Percentiles rank a stretch among this genome's conserved stretches.
These are phyloP conservation scores for Aspergillus luchuensis DNA, from an alignment of 2,329 filamentous ascomycete genomes.

Conservation along the genomic window DNA sequence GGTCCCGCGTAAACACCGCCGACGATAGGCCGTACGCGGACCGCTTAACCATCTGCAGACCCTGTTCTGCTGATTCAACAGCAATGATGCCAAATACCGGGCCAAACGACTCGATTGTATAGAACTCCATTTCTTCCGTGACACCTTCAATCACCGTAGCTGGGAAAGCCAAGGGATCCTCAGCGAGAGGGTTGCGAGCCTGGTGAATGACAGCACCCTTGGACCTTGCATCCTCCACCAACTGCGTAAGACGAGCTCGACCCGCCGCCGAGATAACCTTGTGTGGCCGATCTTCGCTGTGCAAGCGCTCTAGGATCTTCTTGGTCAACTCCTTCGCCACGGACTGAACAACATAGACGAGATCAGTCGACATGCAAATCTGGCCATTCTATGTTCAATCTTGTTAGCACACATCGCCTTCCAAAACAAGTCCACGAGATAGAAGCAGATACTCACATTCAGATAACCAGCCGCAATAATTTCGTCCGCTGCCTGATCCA, in stretches of 20 bases:
- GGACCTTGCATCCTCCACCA: conserved; percentile 50
- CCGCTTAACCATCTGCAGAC: conserved; percentile 24
- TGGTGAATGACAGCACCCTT: conserved; percentile 54
- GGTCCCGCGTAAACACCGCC: conserved; percentile 29
- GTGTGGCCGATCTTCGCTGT: background rate
- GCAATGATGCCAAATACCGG: conserved; percentile 28
- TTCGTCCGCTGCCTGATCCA: conserved; percentile 40
- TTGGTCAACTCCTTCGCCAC: background rate
- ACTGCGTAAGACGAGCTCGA: conserved; percentile 17
- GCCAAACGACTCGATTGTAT: conserved; percentile 33
- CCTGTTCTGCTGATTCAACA: conserved; percentile 27
- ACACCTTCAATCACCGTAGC: conserved; percentile 11
- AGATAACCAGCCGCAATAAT: conserved; percentile 33
- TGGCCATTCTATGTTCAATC: conserved; percentile 56
- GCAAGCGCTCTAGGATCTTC: background rate
- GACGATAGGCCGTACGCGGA: conserved; percentile 33
- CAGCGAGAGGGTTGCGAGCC: background rate
- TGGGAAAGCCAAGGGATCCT: background rate
- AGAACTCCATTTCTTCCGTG: conserved; percentile 21
- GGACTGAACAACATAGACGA: conserved; percentile 57
- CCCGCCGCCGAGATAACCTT: background rate
- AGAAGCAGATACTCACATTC: conserved; percentile 23
- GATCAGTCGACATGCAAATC: conserved; percentile 78
- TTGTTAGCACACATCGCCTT: background rate
- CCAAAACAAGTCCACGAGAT: background rate